These are phyloP conservation scores for Cadophora sp. DNA, from an alignment of 2,329 filamentous ascomycete species.

Conservation along the genomic window DNA sequence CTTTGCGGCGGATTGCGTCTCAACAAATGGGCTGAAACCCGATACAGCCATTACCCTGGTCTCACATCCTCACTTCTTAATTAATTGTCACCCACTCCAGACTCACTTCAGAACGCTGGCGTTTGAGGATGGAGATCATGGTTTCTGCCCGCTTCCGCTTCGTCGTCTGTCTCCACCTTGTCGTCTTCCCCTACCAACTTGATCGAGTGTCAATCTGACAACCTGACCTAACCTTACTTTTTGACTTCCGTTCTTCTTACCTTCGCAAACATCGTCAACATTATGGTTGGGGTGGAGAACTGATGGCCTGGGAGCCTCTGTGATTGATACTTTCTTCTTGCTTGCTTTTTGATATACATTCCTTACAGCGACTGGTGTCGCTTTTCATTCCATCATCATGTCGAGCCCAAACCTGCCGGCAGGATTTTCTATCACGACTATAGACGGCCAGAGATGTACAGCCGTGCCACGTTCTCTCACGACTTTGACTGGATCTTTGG, in stretches of 20 bases:
- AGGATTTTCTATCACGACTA: constrained; percentile 56
- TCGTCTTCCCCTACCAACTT: constrained; percentile 23
- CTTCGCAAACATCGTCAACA: constrained; percentile 34
- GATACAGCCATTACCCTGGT: constrained; percentile 13
- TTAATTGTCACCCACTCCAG: constrained; percentile 30
- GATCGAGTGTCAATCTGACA: not conserved
- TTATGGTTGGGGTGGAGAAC: constrained; percentile 33
- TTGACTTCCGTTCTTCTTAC: constrained; percentile 30
- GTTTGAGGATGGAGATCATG: constrained; percentile 40
- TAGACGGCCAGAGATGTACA: constrained; percentile 60
- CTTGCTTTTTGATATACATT: constrained; percentile 36
- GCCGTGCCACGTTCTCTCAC: constrained; percentile 52
- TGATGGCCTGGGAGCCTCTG: constrained; percentile 40
- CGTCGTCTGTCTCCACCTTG: constrained; percentile 15
- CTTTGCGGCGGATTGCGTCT: constrained; percentile 6
- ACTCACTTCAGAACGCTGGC: constrained; percentile 33
- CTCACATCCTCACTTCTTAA: constrained; percentile 23
- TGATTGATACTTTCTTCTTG: constrained; percentile 27
- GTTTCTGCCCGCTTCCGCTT: constrained; percentile 28
- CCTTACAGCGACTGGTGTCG: constrained; percentile 38
- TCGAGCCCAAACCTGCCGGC: constrained; percentile 49
- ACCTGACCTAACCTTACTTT: constrained; percentile 6
- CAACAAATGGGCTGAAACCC: constrained; percentile 14
- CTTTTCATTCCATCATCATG: constrained; percentile 48
- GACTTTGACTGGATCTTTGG: constrained; percentile 30